Evolutionary conservation across 805 yeast genomes (phyloP), one percentile per base, ranked within the genome.

Genomic region (Diddensiella transvaalensis): DNA sequence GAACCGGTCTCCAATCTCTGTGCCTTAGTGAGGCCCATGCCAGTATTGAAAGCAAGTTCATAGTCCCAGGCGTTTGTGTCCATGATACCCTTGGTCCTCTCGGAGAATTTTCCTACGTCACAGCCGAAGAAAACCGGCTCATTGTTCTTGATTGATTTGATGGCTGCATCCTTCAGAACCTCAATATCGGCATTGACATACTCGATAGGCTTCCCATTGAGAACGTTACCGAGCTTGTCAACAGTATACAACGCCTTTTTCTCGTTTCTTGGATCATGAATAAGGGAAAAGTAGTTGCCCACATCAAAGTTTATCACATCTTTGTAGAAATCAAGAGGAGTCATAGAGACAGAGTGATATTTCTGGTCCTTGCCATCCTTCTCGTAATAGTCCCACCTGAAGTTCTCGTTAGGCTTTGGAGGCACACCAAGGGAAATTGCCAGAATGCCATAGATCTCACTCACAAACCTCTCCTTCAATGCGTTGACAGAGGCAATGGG

Each of bases 121-220:
- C 90, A 83, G 5, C 96, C 96, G 61, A 87, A 88, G 71, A 87
- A 88, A 6, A 88, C 87, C 0, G 95, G 85, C 69, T 85, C 85
- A 66, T 85, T 82, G 53, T 73, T 74, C 68, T 83, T 75, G 60
- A 87, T 76, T 66, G 89, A 78, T 59, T 79, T 75, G 40, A 87
- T 79, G 29, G 87, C 85, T 42, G 84, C 75, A 30, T 73, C 59
- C 46, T 87, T 79, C 49, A 88, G 70, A 8, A 70, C 70, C 13
- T 75, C 75, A 51, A 83, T 76, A 36, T 81, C 82, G 47, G 82
- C 74, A 65, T 87, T 88, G 59, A 88, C 76, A 62, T 88, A 87
- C 42, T 78, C 75, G 36, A 87, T 87, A 10, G 47, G 40, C 44
- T 47, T 48, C n/a, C 87, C 88, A 29, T 81, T 86, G 35, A 72